Conservation (phyloP, 2,329 filamentous ascomycete genomes). For the Neoscytalidium dimidiatum region DNA sequence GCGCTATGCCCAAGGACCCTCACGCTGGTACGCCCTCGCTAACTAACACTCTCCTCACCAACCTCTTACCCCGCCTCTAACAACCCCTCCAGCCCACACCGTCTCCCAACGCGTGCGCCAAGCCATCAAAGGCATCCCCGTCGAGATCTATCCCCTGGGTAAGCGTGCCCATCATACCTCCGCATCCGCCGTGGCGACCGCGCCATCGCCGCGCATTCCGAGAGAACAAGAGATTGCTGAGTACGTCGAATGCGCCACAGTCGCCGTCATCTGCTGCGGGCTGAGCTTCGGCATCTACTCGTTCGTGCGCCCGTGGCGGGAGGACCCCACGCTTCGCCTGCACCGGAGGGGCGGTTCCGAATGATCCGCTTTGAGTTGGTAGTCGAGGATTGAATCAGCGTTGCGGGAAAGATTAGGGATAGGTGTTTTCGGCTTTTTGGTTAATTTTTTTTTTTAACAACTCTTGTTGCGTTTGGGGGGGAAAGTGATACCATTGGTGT, state of each 20-base stretch:
- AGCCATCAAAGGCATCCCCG: slow-evolving; percentile 5
- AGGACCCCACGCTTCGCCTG: slow-evolving; percentile 9
- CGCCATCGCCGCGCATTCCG: not conserved
- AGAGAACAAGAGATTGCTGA: not conserved
- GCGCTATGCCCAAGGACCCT: not conserved
- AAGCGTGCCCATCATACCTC: not conserved
- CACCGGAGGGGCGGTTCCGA: too few relatives aligned
- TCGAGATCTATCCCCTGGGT: slow-evolving; percentile 18
- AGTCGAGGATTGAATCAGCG: too few relatives aligned
- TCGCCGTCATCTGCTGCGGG: slow-evolving; percentile 6
- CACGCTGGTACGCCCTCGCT: not conserved
- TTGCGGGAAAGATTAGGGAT: too few relatives aligned
- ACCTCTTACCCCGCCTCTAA: not conserved
- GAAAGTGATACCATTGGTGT: too few relatives aligned
- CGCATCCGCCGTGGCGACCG: not conserved
- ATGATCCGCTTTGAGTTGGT: too few relatives aligned
- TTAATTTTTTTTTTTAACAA: too few relatives aligned
- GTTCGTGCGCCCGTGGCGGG: slow-evolving; percentile 1
- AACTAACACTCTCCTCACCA: not conserved
- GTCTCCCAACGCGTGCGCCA: slow-evolving; percentile 9
- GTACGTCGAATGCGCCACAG: slow-evolving; percentile 6
- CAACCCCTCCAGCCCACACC: not conserved
- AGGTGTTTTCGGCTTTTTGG: too few relatives aligned
- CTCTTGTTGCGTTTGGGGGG: too few relatives aligned
- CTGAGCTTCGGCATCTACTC: slow-evolving; percentile 17